phyloP scores from a whole-genome alignment of 805 yeast genomes.

The Schwanniomyces yamadae region DNA sequence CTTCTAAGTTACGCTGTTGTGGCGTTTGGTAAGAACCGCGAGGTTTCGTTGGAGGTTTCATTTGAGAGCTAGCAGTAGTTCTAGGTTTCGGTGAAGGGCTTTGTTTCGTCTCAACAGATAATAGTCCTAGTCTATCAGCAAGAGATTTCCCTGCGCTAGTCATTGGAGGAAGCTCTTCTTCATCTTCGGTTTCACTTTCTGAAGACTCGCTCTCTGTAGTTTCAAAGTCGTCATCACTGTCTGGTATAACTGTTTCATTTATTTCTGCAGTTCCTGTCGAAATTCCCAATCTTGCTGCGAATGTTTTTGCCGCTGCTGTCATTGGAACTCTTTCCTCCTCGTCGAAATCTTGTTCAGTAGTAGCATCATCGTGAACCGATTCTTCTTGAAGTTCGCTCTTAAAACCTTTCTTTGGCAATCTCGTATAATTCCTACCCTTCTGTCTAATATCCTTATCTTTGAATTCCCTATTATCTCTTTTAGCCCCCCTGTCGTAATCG shows the following conservation, averaged over 20 bases:
- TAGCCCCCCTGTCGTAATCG: not conserved
- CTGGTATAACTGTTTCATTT: not conserved
- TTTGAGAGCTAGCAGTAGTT: constrained; percentile 1
- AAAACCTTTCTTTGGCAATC: not conserved
- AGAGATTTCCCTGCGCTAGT: constrained; percentile 30
- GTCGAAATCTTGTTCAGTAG: constrained; percentile 1
- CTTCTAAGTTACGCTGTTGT: constrained; percentile 7
- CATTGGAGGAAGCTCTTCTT: constrained; percentile 24
- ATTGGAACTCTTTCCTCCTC: constrained; percentile 19
- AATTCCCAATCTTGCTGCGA: constrained; percentile 30
- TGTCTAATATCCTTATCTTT: not conserved
- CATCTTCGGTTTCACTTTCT: constrained; percentile 2
- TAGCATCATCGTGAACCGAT: constrained; percentile 9
- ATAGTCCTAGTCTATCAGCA: constrained; percentile 30
- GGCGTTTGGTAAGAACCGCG: constrained; percentile 8
- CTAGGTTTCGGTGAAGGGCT: not conserved
- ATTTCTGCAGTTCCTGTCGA: constrained; percentile 3
- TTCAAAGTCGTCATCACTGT: constrained; percentile 8
- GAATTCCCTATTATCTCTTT: not conserved
- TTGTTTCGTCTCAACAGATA: constrained; percentile 2
- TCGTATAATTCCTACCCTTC: not conserved
- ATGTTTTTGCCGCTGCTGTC: constrained; percentile 29
- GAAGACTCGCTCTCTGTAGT: constrained; percentile 8
- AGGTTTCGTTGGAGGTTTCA: constrained; percentile 5
- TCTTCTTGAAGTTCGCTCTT: constrained; percentile 1